A percentile compares a stretch with the other conserved stretches of the same genome.
These are phyloP conservation scores for Microcyclosporella mali DNA, from an alignment of 2,329 filamentous ascomycete species.

Conservation along the genomic window DNA sequence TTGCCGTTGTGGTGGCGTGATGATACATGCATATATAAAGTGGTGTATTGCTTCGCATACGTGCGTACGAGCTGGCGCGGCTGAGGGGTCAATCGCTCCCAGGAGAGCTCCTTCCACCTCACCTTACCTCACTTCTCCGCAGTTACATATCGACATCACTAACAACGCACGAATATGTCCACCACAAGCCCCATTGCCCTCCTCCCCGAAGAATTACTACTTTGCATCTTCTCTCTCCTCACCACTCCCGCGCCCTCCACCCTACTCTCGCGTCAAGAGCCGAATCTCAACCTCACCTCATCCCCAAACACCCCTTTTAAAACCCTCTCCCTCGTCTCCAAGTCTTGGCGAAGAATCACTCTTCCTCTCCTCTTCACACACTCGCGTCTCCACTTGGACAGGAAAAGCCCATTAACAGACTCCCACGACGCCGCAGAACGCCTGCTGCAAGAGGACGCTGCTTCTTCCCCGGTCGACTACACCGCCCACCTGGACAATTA, in stretches of 20 bases:
- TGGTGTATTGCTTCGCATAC: no score
- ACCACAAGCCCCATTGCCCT: constrained; percentile 14
- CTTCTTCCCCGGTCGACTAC: not conserved
- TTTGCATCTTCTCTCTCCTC: constrained; percentile 53
- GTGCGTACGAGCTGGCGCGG: no score
- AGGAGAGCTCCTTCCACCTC: no score
- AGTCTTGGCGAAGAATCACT: constrained; percentile 47
- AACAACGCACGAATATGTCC: not conserved
- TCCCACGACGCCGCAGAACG: no score
- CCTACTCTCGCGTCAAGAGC: constrained; percentile 46
- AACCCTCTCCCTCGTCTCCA: constrained; percentile 49
- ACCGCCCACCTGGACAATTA: constrained; percentile 10
- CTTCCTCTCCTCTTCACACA: constrained; percentile 56
- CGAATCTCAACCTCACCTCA: constrained; percentile 38
- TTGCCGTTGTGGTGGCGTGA: no score
- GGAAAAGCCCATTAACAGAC: no score
- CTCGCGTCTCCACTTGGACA: constrained; percentile 34
- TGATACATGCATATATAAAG: no score
- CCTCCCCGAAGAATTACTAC: constrained; percentile 58
- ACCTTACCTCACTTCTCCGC: no score
- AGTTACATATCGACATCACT: not conserved
- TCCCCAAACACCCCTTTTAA: constrained; percentile 47
- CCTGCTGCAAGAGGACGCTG: not conserved
- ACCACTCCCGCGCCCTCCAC: constrained; percentile 47
- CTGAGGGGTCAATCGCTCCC: no score